A percentile compares a stretch with the other conserved stretches of the same genome.
Conservation (phyloP, 768 basidiomycete species). For the Rhizopogon salebrosus region DNA sequence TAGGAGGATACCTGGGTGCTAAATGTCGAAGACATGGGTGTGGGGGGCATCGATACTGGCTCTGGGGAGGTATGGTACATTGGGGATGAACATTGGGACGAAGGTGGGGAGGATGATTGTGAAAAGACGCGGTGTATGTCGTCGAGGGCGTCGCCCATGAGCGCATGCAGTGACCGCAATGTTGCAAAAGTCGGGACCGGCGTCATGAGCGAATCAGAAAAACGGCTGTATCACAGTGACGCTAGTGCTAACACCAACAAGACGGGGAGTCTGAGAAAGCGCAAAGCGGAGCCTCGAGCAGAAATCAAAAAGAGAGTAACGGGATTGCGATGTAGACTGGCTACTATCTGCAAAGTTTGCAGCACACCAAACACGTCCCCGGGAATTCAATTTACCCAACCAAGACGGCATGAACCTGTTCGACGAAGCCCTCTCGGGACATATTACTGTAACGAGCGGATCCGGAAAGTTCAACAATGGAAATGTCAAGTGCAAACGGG, state of each 20-base stretch:
- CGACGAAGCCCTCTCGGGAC: background rate
- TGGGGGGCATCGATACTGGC: conserved; percentile 22
- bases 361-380: background rate
- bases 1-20: conserved; percentile 3
- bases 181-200: conserved; percentile 55
- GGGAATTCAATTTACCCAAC: too few relatives aligned
- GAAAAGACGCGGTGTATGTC: conserved; percentile 61
- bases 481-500: background rate
- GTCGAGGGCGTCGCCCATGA: conserved; percentile 64
- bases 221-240: background rate
- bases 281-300: background rate
- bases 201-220: conserved; percentile 4
- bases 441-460: background rate
- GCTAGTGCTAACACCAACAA: too few relatives aligned
- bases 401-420: background rate
- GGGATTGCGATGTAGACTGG: too few relatives aligned
- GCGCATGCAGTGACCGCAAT: conserved; percentile 57
- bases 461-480: background rate
- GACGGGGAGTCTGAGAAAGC: too few relatives aligned
- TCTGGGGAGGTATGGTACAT: conserved; percentile 24
- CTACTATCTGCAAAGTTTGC: background rate
- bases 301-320: too few relatives aligned
- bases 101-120: conserved; percentile 13
- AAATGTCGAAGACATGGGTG: conserved; percentile 26
- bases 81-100: conserved; percentile 14